Percentiles rank a stretch among this genome's conserved stretches.
phyloP scores from a whole-genome alignment of 768 basidiomycete genomes.

The Serpula lacrymans region DNA sequence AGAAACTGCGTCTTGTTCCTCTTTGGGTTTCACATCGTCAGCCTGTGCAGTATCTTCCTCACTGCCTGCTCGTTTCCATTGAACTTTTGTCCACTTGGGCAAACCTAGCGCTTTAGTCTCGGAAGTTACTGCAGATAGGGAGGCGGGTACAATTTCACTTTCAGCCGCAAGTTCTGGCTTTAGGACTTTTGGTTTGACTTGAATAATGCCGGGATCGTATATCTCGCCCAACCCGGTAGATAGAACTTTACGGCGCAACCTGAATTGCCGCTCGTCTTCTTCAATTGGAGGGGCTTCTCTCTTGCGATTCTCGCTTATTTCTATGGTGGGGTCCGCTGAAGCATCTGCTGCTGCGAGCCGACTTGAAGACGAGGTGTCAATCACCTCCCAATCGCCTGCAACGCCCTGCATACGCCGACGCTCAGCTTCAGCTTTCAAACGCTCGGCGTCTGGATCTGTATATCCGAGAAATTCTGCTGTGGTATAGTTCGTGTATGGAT shows the following conservation, averaged over 20 bases:
- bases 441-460: conserved; percentile 71
- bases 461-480: conserved; percentile 84
- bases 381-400: conserved; percentile 75
- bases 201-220: conserved; percentile 74
- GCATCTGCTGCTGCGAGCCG: conserved; percentile 24
- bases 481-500: conserved; percentile 81
- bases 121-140: background rate
- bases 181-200: conserved; percentile 59
- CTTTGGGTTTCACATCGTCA: background rate
- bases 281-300: conserved; percentile 31
- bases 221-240: conserved; percentile 67
- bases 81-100: conserved; percentile 34
- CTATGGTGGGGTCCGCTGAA: background rate
- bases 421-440: conserved; percentile 56
- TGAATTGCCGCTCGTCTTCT: conserved; percentile 53
- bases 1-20: conserved; percentile 1
- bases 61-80: conserved; percentile 29
- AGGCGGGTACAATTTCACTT: conserved; percentile 8
- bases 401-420: conserved; percentile 62
- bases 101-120: conserved; percentile 9
- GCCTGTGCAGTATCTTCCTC: conserved; percentile 7
- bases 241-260: conserved; percentile 62
- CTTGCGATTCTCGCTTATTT: conserved; percentile 26
- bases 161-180: conserved; percentile 36
- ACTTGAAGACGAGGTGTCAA: conserved; percentile 34